Base-by-base conservation (phyloP, 2,329 filamentous ascomycete genomes). In the Dactylella cylindrospora region DNA sequence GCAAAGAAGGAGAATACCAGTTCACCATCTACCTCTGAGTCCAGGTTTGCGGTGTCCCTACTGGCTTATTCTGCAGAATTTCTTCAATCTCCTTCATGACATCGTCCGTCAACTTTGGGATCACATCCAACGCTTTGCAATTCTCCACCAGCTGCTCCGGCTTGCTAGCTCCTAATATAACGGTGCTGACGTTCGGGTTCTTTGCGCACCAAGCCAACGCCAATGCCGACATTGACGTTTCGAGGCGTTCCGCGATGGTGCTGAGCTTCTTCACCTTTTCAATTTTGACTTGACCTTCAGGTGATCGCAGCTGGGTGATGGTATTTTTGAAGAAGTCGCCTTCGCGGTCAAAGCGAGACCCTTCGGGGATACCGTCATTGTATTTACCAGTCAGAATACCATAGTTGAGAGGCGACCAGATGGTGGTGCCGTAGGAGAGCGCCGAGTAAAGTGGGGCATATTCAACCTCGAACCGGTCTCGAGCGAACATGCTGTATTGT, bases 361-460 rank as follows among this genome's bases (percentile, higher is more conserved):
- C 80, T 67, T 80, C 76, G 12, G 80, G 80, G 50, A 83, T 80
- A 49, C 80, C 80, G 64, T 82, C 76, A 71, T 83, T 82, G 76
- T 84, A 84, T 73, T 84, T 84, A 68, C 81, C 81, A 5, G 79
- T 83, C 49, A 84, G 71, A 31, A 84, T 71, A 54, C 81, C 81
- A 23, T 75, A 78, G 39, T 77, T 78, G 7, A 82, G 74, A 15
- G 80, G 79, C 17, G 73, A 76, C 77, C 78, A 81, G 70, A 78
- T 78, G 44, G 76, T 79, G 1, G 54, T 65, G 15, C 62, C 54
- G 20, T 55, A 60, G 10, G 54, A 44, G 2, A 51, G 31, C 25
- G 44, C 19, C 3, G 49, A 47, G 32, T 44, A 83, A 12, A 83
- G 69, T 13, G 79, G 79, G 20, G 74, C 77, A 69, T 80, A 84